A percentile compares a stretch with the other conserved stretches of the same genome.
These are phyloP conservation scores for Cadophora sp. DNA, from an alignment of 2,329 filamentous ascomycete genomes.

Conservation along the genomic window DNA sequence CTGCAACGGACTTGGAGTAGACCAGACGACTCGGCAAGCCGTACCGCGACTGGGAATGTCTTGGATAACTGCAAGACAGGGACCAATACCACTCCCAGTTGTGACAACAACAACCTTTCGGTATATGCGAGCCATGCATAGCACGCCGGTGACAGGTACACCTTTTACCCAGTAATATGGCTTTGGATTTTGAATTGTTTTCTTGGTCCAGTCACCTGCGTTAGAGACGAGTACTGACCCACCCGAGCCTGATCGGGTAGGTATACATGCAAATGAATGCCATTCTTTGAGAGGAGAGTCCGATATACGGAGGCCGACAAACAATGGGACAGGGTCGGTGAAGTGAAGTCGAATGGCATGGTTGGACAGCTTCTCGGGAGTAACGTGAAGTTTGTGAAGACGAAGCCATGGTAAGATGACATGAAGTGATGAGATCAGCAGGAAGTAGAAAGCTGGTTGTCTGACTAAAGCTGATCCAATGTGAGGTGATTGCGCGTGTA, in stretches of 20 bases:
- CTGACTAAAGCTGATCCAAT: constrained; percentile 22
- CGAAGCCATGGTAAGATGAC: constrained; percentile 65
- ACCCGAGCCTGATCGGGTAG: constrained; percentile 50
- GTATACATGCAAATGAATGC: constrained; percentile 65
- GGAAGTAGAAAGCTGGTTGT: constrained; percentile 61
- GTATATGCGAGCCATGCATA: constrained; percentile 46
- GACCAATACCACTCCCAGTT: constrained; percentile 48
- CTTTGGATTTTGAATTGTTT: constrained; percentile 55
- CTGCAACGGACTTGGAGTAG: constrained; percentile 42
- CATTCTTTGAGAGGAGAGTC: constrained; percentile 60
- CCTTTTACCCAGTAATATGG: constrained; percentile 61
- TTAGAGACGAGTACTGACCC: constrained; percentile 61
- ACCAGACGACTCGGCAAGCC: constrained; percentile 46
- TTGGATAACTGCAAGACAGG: constrained; percentile 45
- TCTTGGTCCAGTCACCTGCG: constrained; percentile 63
- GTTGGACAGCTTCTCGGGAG: constrained; percentile 58
- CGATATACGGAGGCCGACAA: constrained; percentile 55
- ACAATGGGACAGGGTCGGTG: constrained; percentile 51
- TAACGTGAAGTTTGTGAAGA: constrained; percentile 60
- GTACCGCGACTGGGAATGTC: constrained; percentile 33
- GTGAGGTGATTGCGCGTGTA: constrained; percentile 13
- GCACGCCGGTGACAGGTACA: constrained; percentile 50
- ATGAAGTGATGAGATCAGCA: constrained; percentile 57
- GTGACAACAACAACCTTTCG: constrained; percentile 46
- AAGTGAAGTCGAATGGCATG: constrained; percentile 65